Conservation (phyloP, 306 rosid species). For the Cicer judaicum region DNA sequence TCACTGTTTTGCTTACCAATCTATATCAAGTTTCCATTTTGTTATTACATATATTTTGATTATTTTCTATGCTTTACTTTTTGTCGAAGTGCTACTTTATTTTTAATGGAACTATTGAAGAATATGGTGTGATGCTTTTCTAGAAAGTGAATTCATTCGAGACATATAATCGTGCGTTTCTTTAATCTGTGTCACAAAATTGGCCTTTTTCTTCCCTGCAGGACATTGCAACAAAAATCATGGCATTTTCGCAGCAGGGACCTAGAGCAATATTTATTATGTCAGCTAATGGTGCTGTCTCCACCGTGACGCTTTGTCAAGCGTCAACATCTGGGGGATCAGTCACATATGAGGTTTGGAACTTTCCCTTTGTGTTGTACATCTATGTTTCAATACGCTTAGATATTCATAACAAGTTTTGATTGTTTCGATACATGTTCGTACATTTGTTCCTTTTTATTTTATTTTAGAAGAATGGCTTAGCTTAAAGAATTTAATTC, state of each 20-base stretch:
- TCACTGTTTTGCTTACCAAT: slow-evolving; percentile 16
- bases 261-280: slow-evolving; percentile 81
- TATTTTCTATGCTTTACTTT: not conserved
- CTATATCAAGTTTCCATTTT: slow-evolving; percentile 2
- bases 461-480: not conserved
- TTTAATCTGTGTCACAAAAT: slow-evolving; percentile 16
- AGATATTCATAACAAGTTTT: not conserved
- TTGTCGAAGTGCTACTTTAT: slow-evolving; percentile 24
- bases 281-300: slow-evolving; percentile 92
- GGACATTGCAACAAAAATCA: slow-evolving; percentile 87
- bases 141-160: not conserved
- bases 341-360: slow-evolving; percentile 85
- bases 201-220: slow-evolving; percentile 42
- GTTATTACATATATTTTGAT: not conserved
- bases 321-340: slow-evolving; percentile 91
- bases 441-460: not conserved
- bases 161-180: not conserved
- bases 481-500: not conserved
- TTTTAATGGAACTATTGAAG: slow-evolving; percentile 1
- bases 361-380: slow-evolving; percentile 10
- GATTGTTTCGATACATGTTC: not conserved
- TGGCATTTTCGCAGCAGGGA: slow-evolving; percentile 93
- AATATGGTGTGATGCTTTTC: not conserved
- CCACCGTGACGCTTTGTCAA: slow-evolving; percentile 90
- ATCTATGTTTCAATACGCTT: not conserved